These are phyloP conservation scores for Zostera marina DNA, from an alignment of 116 monocot genomes.

Conservation along the genomic window DNA sequence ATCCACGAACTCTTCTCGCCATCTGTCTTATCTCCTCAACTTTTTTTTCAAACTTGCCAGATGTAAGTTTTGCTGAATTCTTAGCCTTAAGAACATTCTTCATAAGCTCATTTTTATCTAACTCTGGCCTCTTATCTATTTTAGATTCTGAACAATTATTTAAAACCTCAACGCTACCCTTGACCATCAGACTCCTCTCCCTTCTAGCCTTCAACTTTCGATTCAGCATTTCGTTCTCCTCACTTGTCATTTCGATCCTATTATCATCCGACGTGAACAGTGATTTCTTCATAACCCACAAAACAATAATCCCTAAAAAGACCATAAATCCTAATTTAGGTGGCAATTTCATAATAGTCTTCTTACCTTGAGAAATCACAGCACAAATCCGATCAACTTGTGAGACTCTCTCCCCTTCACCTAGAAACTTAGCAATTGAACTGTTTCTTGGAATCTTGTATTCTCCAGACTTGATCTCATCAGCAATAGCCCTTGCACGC, in stretches of 20 bases:
- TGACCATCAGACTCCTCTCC: slow-evolving; percentile 21
- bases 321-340: slow-evolving; percentile 18
- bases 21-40: slow-evolving; percentile 40
- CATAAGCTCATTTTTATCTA: slow-evolving; percentile 45
- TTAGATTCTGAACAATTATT: slow-evolving; percentile 11
- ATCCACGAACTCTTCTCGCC: slow-evolving; percentile 35
- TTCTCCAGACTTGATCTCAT: slow-evolving; percentile 28
- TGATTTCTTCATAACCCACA: slow-evolving; percentile 16
- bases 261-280: slow-evolving; percentile 10
- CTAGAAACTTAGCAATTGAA: slow-evolving; percentile 27
- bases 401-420: slow-evolving; percentile 18
- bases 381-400: slow-evolving; percentile 7
- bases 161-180: slow-evolving; percentile 36
- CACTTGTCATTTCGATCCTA: slow-evolving; percentile 18
- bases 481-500: slow-evolving; percentile 29
- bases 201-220: slow-evolving; percentile 50
- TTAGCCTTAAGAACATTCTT: slow-evolving; percentile 25
- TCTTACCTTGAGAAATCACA: neutral
- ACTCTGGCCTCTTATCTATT: slow-evolving; percentile 22
- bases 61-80: slow-evolving; percentile 6
- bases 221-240: slow-evolving; percentile 64
- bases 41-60: slow-evolving; percentile 29
- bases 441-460: slow-evolving; percentile 22
- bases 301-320: slow-evolving; percentile 24
- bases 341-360: slow-evolving; percentile 13